Percentiles rank a stretch among this genome's conserved stretches.
Conservation (phyloP, 345 rosid species). For the Rhizophora apiculata region DNA sequence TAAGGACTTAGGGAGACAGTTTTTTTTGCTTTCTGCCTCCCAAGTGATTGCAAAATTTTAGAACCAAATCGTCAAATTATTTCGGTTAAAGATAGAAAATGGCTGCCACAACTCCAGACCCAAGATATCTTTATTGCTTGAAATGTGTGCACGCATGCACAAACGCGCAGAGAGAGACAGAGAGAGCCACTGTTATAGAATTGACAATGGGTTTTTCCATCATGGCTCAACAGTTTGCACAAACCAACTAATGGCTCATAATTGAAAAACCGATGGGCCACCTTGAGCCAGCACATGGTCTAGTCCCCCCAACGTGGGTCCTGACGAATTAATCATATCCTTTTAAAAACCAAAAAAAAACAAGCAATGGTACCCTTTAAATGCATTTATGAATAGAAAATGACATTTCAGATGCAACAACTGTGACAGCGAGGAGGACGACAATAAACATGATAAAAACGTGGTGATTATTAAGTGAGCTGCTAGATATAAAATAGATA, state of each 20-base stretch:
- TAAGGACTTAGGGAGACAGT: too few species aligned
- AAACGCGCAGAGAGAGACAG: not conserved
- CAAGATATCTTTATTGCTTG: conserved; percentile 22
- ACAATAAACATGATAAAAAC: conserved; percentile 20
- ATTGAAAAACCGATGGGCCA: conserved; percentile 33
- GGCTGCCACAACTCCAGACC: conserved; percentile 28
- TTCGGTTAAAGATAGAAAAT: conserved; percentile 14
- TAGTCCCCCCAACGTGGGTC: conserved; percentile 37
- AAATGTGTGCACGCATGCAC: not conserved
- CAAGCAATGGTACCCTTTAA: not conserved
- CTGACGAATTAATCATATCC: not conserved
- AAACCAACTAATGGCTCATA: conserved; percentile 33
- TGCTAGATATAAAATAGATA: conserved; percentile 10
- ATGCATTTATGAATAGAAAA: not conserved
- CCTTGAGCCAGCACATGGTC: conserved; percentile 48
- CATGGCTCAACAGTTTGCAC: not conserved
- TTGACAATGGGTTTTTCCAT: conserved; percentile 20
- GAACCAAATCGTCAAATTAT: conserved; percentile 7
- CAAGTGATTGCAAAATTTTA: not conserved
- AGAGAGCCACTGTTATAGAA: not conserved
- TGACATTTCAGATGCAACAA: conserved; percentile 19
- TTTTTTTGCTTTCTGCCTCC: not conserved
- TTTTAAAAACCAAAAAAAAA: not conserved
- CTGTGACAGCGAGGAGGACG: conserved; percentile 24
- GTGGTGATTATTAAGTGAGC: conserved; percentile 25